These are phyloP conservation scores for Alternaria consortialis DNA, from an alignment of 2,329 filamentous ascomycete species.

Conservation along the genomic window DNA sequence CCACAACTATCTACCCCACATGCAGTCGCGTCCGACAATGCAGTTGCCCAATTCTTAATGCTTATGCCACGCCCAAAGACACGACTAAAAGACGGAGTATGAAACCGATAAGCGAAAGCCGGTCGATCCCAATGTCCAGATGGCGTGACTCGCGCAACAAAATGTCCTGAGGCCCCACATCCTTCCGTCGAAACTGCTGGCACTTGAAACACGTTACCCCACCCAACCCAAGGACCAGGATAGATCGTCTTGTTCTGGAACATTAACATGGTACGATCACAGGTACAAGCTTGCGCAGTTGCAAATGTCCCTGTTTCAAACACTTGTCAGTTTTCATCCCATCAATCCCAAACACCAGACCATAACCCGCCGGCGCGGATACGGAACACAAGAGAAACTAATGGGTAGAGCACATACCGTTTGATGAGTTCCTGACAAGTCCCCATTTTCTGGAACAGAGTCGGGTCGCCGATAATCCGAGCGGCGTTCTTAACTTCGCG, in stretches of 20 bases:
- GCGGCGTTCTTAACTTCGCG: conserved; percentile 97
- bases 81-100: conserved; percentile 13
- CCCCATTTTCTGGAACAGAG: conserved; percentile 95
- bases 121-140: conserved; percentile 7
- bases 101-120: conserved; percentile 17
- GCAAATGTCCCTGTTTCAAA: conserved; percentile 50
- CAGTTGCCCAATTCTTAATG: not conserved
- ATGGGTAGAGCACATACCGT: conserved; percentile 71
- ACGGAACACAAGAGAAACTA: not conserved
- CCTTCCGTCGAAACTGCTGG: not conserved
- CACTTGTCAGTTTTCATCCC: conserved; percentile 7
- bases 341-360: not conserved
- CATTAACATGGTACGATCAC: conserved; percentile 24
- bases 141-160: conserved; percentile 1
- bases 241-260: conserved; percentile 3
- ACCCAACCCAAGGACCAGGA: not conserved
- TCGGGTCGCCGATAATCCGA: conserved; percentile 91
- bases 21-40: not conserved
- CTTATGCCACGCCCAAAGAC: not conserved
- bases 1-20: not conserved
- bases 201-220: not conserved
- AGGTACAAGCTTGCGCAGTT: conserved; percentile 53
- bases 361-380: not conserved
- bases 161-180: not conserved
- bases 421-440: conserved; percentile 97